Evolutionary conservation across 1,139 yeast species (phyloP).

Genomic region (Lodderomyces margitis): DNA sequence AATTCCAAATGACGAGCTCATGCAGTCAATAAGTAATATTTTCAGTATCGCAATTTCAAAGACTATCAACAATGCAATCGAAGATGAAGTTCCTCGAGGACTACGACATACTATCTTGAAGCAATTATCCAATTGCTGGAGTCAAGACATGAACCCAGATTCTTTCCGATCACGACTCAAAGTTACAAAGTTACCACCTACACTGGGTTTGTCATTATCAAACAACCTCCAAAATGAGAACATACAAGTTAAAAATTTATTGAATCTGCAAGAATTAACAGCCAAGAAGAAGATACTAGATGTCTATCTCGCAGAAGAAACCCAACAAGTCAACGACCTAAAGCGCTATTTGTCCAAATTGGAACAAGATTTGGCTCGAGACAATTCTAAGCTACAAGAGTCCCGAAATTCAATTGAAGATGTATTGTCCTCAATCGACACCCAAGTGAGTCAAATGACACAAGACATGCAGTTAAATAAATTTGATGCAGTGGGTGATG

Average conservation of each 20-base stretch:
- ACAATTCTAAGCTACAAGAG: conserved; percentile 26
- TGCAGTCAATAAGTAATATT: conserved; percentile 27
- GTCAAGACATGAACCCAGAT: conserved; percentile 20
- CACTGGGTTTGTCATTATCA: conserved; percentile 18
- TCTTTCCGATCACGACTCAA: conserved; percentile 34
- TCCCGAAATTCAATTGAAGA: conserved; percentile 27
- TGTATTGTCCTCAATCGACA: conserved; percentile 9
- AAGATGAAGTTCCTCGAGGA: conserved; percentile 2
- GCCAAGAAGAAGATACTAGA: conserved; percentile 34
- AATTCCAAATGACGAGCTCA: conserved; percentile 22
- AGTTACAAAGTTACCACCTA: conserved; percentile 36
- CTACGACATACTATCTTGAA: conserved; percentile 16
- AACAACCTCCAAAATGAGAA: conserved; percentile 17
- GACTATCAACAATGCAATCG: conserved; percentile 22
- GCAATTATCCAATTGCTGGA: conserved; percentile 29
- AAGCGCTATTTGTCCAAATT: conserved; percentile 25
- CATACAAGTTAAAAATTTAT: conserved; percentile 25
- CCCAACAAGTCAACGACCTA: conserved; percentile 23
- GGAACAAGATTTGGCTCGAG: conserved; percentile 25
- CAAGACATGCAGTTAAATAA: conserved; percentile 12
- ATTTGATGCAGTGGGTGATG: conserved; percentile 7
- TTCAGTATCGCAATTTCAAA: conserved; percentile 30
- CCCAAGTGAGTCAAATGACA: conserved; percentile 13
- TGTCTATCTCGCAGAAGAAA: conserved; percentile 42
- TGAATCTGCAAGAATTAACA: conserved; percentile 31